phyloP scores from a whole-genome alignment of 768 basidiomycete species.

The Lactarius hatsudake region DNA sequence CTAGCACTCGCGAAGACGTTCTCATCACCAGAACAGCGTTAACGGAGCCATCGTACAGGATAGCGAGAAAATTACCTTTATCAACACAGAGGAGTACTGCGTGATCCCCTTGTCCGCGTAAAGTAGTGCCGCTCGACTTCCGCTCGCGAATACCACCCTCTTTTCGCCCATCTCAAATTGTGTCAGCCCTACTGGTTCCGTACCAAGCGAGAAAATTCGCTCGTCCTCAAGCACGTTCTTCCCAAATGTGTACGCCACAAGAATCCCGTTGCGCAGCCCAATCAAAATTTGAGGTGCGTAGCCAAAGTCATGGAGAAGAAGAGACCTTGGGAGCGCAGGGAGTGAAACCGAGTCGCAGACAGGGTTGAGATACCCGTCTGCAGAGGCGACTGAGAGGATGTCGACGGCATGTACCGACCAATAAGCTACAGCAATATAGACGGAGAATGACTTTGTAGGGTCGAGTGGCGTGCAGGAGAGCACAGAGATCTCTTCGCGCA shows the following conservation, averaged over 20 bases:
- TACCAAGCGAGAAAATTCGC: conserved; percentile 64
- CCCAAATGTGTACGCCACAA: conserved; percentile 53
- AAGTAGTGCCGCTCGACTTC: conserved; percentile 66
- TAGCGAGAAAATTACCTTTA: conserved; percentile 48
- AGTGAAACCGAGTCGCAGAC: conserved; percentile 41
- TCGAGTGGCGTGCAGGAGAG: conserved; percentile 63
- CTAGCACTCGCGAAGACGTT: conserved; percentile 55
- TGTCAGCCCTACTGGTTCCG: conserved; percentile 60
- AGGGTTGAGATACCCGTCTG: conserved; percentile 27
- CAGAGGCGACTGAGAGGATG: conserved; percentile 44
- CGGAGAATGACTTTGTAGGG: conserved; percentile 43
- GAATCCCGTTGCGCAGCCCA: conserved; percentile 73
- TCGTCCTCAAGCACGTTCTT: conserved; percentile 40
- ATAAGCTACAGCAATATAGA: conserved; percentile 61
- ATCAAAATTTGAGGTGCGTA: conserved; percentile 57
- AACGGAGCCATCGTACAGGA: not conserved
- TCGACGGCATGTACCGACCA: conserved; percentile 70
- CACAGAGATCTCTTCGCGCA: conserved; percentile 58
- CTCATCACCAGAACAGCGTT: conserved; percentile 7
- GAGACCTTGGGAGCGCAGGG: conserved; percentile 44
- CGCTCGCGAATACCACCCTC: conserved; percentile 64
- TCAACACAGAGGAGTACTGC: conserved; percentile 63
- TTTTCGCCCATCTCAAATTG: conserved; percentile 53
- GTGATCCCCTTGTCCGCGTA: conserved; percentile 65
- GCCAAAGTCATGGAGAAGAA: conserved; percentile 61